Evolutionary conservation across 2,329 filamentous ascomycete species (phyloP).

Genomic region (Microdochium paspali): DNA sequence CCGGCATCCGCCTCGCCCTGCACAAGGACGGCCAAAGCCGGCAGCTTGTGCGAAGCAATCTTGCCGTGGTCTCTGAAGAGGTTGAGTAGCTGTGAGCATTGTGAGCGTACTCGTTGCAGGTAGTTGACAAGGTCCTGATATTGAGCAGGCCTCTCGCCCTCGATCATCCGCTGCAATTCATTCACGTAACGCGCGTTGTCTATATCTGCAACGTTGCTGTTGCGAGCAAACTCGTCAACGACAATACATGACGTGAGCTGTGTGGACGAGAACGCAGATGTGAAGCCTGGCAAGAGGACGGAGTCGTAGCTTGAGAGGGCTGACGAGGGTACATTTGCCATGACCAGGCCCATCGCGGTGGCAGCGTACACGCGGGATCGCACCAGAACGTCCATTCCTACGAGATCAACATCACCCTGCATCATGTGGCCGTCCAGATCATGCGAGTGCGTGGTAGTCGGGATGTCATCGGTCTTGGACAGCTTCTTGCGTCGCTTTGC

Average conservation of each 20-base stretch:
- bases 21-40: conserved; percentile 78
- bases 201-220: conserved; percentile 31
- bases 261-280: conserved; percentile 71
- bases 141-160: conserved; percentile 68
- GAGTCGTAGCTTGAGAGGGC: conserved; percentile 56
- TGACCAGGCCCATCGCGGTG: conserved; percentile 74
- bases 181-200: conserved; percentile 51
- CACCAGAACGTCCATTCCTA: conserved; percentile 80
- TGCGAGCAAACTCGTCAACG: conserved; percentile 78
- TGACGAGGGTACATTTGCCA: conserved; percentile 63
- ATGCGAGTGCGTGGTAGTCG: conserved; percentile 60
- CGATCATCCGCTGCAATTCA: conserved; percentile 65
- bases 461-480: conserved; percentile 66
- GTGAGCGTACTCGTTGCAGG: conserved; percentile 79
- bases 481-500: conserved; percentile 75
- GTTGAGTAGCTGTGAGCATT: conserved; percentile 83
- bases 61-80: conserved; percentile 88
- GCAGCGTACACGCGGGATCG: conserved; percentile 84
- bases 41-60: conserved; percentile 64
- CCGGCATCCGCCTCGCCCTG: conserved; percentile 90
- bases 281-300: conserved; percentile 55
- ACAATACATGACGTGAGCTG: conserved; percentile 77
- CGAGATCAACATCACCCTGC: conserved; percentile 89
- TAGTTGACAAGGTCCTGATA: conserved; percentile 89
- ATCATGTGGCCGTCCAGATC: conserved; percentile 98